Evolutionary conservation across 2,329 filamentous ascomycete species (phyloP).

Genomic region (Paramyrothecium sp.): DNA sequence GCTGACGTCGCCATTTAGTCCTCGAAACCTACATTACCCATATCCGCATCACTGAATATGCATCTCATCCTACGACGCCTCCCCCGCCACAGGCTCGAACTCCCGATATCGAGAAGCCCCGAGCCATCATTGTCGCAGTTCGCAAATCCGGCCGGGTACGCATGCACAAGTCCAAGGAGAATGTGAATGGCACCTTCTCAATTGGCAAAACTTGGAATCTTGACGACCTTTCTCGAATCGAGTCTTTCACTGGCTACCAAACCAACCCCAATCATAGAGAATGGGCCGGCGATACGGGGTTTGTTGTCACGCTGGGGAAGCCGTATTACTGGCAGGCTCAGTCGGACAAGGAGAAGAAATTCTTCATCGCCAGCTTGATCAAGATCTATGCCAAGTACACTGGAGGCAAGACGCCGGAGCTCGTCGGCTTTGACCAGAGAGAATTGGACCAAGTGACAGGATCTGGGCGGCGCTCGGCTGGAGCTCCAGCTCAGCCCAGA

Average conservation of each 20-base stretch:
- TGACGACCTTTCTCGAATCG: conserved; percentile 81
- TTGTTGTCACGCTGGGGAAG: conserved; percentile 85
- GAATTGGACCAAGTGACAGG: conserved; percentile 77
- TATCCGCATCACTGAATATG: conserved; percentile 86
- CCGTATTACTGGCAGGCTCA: conserved; percentile 97
- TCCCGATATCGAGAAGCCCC: conserved; percentile 76
- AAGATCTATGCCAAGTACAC: conserved; percentile 98
- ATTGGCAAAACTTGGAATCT: conserved; percentile 98
- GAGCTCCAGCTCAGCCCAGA: conserved; percentile 15
- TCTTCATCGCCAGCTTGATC: conserved; percentile 93
- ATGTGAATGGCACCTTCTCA: conserved; percentile 88
- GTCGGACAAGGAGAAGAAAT: conserved; percentile 94
- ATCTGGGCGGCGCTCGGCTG: conserved; percentile 40
- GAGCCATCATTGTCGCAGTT: conserved; percentile 91
- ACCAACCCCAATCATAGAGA: conserved; percentile 59
- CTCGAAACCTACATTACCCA: conserved; percentile 96
- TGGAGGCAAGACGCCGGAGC: conserved; percentile 73
- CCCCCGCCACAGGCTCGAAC: conserved; percentile 75
- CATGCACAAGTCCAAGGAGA: conserved; percentile 96
- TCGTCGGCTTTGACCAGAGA: conserved; percentile 78
- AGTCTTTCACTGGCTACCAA: conserved; percentile 70
- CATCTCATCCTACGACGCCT: conserved; percentile 76
- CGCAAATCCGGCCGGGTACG: conserved; percentile 88
- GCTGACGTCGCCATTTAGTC: conserved; percentile 23
- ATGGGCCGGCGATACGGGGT: conserved; percentile 83